These are phyloP conservation scores for Priceomyces castillae DNA, from an alignment of 805 yeast species.

Conservation along the genomic window DNA sequence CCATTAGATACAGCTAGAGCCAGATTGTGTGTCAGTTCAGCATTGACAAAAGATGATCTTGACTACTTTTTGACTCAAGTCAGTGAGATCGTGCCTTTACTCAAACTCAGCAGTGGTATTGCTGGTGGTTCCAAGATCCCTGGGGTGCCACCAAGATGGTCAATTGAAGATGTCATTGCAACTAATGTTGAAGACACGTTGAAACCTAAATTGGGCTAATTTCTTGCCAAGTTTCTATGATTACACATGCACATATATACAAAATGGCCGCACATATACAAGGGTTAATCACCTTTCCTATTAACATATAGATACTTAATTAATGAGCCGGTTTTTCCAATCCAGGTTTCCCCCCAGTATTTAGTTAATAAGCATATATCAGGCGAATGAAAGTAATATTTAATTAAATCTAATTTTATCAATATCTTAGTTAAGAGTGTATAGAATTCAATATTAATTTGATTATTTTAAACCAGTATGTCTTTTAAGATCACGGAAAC, in stretches of 20 bases:
- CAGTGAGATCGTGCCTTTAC: constrained; percentile 76
- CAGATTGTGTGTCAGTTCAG: constrained; percentile 87
- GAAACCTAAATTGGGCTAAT: constrained; percentile 21
- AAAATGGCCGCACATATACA: neutral
- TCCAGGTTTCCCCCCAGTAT: neutral
- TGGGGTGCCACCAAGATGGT: constrained; percentile 68
- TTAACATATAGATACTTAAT: neutral
- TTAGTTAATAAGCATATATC: neutral
- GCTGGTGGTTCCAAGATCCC: constrained; percentile 65
- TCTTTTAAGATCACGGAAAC: neutral
- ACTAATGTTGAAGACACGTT: constrained; percentile 67
- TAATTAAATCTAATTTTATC: neutral
- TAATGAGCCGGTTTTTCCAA: neutral
- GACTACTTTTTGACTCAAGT: constrained; percentile 72
- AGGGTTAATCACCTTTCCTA: neutral
- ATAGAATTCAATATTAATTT: too few species aligned
- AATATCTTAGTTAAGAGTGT: too few species aligned
- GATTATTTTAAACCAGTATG: too few species aligned
- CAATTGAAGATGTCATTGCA: constrained; percentile 71
- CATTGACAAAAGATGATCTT: constrained; percentile 90
- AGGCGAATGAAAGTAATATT: neutral
- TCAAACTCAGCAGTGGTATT: constrained; percentile 75
- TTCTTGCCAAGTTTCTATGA: neutral
- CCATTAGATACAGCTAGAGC: constrained; percentile 87
- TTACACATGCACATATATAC: neutral